Evolutionary conservation across 2,329 filamentous ascomycete genomes (phyloP), one percentile per base, ranked within the genome.

Genomic region (Bretziella fagacearum): DNA sequence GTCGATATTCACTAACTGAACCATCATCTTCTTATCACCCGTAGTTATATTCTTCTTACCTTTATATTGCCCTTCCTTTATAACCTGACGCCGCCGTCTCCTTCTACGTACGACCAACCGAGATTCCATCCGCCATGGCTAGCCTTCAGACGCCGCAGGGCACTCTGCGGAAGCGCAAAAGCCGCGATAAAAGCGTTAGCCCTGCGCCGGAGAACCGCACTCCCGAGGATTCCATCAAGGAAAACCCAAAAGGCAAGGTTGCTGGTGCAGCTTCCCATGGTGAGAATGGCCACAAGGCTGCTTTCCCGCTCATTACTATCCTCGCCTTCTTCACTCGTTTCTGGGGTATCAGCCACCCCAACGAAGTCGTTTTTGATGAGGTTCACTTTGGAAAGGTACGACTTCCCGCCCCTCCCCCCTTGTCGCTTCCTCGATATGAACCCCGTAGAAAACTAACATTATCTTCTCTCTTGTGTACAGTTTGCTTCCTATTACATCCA

Each of bases 381-480:
- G 91, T 98, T 49, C 91, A 98, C 66, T 98, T 98, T 63, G 91
- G 91, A 68, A 98, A 98, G 82, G 89, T 95, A 70, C 51, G 71
- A 22, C 22, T 39, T 22, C 43, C 33, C 27, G 5, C 30, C 13
- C 13, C 30, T n/a, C n/a, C n/a, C n/a, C n/a, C n/a, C n/a, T n/a
- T n/a, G n/a, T n/a, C n/a, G n/a, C n/a, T n/a, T n/a, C n/a, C n/a
- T n/a, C n/a, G n/a, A n/a, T n/a, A n/a, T n/a, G 30, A 6, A 33
- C 17, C 5, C 13, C 13, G 6, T 5, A 5, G 5, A 10, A 33
- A 15, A 39, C 35, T 8, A 13, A 20, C 13, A 29, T 11, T n/a
- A 18, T 25, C 10, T 39, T 44, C 26, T 39, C 13, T 27, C 33
- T 32, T 50, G 7, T 40, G 22, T 37, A n/a, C 56, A 81, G 77